Evolutionary conservation across 2,329 filamentous ascomycete species (phyloP).

Genomic region (Trichoderma polysporum): DNA sequence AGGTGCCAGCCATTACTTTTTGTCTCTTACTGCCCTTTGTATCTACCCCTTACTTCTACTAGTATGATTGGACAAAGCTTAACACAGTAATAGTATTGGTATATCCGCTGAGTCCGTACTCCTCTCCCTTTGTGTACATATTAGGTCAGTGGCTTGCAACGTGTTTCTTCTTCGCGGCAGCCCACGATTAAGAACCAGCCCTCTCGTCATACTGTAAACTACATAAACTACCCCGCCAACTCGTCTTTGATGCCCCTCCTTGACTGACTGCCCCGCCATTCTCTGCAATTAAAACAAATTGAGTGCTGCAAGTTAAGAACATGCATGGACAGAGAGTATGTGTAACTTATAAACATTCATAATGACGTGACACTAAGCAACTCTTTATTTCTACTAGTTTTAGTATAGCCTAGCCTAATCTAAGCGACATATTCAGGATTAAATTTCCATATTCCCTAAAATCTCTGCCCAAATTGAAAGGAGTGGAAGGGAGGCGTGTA

Average conservation of each 20-base stretch:
- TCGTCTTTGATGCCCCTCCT: neutral
- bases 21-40: neutral
- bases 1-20: neutral
- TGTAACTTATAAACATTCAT: neutral
- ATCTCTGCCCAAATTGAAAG: neutral
- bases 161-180: neutral
- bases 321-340: too few species aligned
- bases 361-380: neutral
- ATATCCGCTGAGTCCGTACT: too few species aligned
- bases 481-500: neutral
- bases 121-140: neutral
- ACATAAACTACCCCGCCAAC: neutral
- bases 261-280: neutral
- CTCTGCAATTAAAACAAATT: neutral
- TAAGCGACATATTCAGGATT: neutral
- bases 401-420: neutral
- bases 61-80: neutral
- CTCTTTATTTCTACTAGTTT: neutral
- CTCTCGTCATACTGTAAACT: too few species aligned
- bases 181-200: neutral
- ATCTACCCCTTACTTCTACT: neutral
- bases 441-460: neutral
- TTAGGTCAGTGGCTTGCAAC: neutral
- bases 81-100: too few species aligned
- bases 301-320: too few species aligned